phyloP scores from a whole-genome alignment of 2,329 filamentous ascomycete genomes.

The Trichoderma cornu-damae region DNA sequence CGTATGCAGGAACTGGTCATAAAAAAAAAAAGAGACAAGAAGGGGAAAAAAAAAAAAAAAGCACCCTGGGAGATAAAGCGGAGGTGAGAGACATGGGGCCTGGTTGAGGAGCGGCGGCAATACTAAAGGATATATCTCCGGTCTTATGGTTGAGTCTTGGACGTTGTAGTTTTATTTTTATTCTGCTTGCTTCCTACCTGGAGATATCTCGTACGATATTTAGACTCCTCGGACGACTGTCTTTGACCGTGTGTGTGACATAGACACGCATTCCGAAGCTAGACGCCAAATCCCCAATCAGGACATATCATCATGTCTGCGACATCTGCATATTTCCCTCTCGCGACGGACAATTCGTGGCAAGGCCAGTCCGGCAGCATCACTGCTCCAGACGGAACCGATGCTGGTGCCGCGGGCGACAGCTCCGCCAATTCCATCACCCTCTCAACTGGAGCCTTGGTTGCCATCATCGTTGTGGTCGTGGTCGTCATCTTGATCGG shows the following conservation, averaged over 20 bases:
- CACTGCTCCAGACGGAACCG: slow-evolving; percentile 41
- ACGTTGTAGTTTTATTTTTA: slow-evolving; percentile 4
- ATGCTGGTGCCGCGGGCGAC: slow-evolving; percentile 61
- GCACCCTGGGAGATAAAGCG: neutral
- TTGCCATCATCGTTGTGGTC: slow-evolving; percentile 71
- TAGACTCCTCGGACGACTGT: neutral
- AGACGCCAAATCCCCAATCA: neutral
- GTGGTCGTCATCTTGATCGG: slow-evolving; percentile 62
- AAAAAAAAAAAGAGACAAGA: slow-evolving; percentile 11
- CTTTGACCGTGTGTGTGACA: neutral
- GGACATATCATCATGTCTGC: slow-evolving; percentile 35
- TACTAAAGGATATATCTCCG: slow-evolving; percentile 9
- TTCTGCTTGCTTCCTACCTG: neutral
- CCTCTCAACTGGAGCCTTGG: slow-evolving; percentile 63
- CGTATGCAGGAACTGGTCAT: slow-evolving; percentile 15
- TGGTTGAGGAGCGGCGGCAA: neutral
- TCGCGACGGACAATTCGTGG: slow-evolving; percentile 30
- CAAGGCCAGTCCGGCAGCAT: slow-evolving; percentile 32
- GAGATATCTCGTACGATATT: slow-evolving; percentile 11
- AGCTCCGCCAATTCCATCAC: slow-evolving; percentile 52
- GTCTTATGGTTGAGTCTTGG: neutral
- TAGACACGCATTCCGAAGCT: neutral
- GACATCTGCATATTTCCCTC: slow-evolving; percentile 33
- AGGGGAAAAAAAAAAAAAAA: slow-evolving; percentile 10
- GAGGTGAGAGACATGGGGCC: neutral